These are phyloP conservation scores for Tolypocladium cylindrosporum DNA, from an alignment of 2,329 filamentous ascomycete genomes.

Conservation along the genomic window DNA sequence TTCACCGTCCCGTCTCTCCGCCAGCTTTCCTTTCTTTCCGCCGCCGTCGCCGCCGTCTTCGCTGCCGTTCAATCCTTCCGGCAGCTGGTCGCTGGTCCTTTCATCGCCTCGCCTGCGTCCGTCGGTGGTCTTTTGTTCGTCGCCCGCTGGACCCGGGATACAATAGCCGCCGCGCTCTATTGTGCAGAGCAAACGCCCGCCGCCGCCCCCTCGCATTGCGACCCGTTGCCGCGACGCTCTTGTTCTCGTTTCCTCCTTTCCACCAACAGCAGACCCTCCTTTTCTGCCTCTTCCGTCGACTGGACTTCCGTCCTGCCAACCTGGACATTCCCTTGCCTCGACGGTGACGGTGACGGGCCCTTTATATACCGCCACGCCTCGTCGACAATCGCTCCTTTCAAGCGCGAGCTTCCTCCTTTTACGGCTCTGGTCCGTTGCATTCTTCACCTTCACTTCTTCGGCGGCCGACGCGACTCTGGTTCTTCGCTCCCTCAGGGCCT, in stretches of 20 bases:
- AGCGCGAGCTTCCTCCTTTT: neutral
- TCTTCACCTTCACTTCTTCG: neutral
- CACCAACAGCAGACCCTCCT: neutral
- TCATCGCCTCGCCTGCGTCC: constrained; percentile 2
- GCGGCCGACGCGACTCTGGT: neutral
- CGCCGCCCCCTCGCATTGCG: neutral
- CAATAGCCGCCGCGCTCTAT: constrained; percentile 3
- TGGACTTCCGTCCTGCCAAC: neutral
- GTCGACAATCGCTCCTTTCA: neutral
- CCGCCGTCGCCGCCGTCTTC: constrained; percentile 1
- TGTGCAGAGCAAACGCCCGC: constrained; percentile 5
- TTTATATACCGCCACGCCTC: neutral
- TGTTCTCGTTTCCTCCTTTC: neutral
- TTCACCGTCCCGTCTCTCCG: neutral
- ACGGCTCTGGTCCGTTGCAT: neutral
- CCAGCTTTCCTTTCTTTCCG: constrained; percentile 2
- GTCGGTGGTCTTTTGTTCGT: constrained; percentile 1
- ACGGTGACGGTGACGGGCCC: neutral
- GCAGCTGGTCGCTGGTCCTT: constrained; percentile 18
- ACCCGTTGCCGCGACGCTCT: neutral
- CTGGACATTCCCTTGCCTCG: neutral
- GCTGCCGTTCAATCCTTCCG: constrained; percentile 22
- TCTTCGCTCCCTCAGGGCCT: constrained; percentile 3
- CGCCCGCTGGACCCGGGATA: neutral
- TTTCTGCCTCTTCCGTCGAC: neutral